Evolutionary conservation across 2,329 filamentous ascomycete species (phyloP), one percentile per base, ranked within the genome.

Genomic region (Botrytis tulipae): DNA sequence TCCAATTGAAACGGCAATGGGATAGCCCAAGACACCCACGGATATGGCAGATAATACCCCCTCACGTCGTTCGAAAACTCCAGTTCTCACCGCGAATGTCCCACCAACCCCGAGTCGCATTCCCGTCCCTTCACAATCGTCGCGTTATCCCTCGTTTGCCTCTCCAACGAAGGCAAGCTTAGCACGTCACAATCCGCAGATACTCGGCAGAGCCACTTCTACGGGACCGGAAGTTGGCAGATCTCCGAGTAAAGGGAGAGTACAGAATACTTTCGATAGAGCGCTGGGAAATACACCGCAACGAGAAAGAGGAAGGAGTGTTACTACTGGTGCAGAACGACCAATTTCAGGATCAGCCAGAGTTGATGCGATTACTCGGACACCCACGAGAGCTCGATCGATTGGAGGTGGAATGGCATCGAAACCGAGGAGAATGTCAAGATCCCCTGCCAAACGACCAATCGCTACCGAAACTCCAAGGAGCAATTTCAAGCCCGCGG

Each of bases 161-260:
- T 91, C 90, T n/a, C 90, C 91, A 0, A 92, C 90, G 0, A 89
- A 86, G 79, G 86, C 90, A 20, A 92, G 89, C 77, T 82, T 92
- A 22, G 84, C 89, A 73, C 87, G 88, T 76, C 86, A 88, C 66
- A 88, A 91, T 75, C 88, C 90, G 0, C 86, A 89, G 18, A 83
- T 90, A 10, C 81, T 90, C 48, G 83, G 85, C 73, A 84, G 85
- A 76, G 80, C 78, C 18, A 62, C 72, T 32, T 78, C 78, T 16
- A 74, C 78, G 32, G 78, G 77, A 83, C 63, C 71, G 8, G 62
- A 72, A 18, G 78, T 77, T 83, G 78, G 82, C 83, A 73, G 79
- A 82, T 60, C 74, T 40, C 73, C 74, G 20, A 77, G 72, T 74
- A 71, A 70, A 68, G 76, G 73, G 82, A 75, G 81, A 80, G 74